These are phyloP conservation scores for Chrysoporthe cubensis DNA, from an alignment of 2,329 filamentous ascomycete species.

Conservation along the genomic window DNA sequence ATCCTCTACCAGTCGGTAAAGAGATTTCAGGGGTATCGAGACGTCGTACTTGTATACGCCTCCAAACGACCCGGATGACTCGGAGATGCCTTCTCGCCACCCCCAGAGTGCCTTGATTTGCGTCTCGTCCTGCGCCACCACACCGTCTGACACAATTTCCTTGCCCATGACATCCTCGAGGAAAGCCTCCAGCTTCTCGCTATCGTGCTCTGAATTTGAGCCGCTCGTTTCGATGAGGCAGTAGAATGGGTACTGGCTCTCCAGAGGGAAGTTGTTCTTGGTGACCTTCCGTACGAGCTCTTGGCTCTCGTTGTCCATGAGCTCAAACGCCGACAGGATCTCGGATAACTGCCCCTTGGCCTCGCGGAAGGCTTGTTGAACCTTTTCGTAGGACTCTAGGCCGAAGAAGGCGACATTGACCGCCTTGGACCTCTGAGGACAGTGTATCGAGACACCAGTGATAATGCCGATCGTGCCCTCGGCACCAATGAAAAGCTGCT, in stretches of 20 bases:
- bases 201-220: constrained; percentile 91
- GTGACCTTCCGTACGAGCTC: constrained; percentile 75
- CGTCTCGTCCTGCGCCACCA: constrained; percentile 90
- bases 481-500: constrained; percentile 93
- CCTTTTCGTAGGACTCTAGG: constrained; percentile 86
- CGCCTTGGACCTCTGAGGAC: constrained; percentile 83
- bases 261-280: constrained; percentile 77
- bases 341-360: constrained; percentile 90
- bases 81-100: constrained; percentile 92
- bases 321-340: constrained; percentile 95
- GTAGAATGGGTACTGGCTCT: constrained; percentile 88
- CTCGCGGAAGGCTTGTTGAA: constrained; percentile 82
- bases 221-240: constrained; percentile 96
- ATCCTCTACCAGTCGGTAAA: constrained; percentile 90
- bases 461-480: constrained; percentile 96
- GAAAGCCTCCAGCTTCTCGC: constrained; percentile 86
- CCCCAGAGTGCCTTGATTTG: constrained; percentile 85
- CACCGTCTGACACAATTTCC: constrained; percentile 85
- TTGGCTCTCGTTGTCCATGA: constrained; percentile 91
- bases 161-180: constrained; percentile 89
- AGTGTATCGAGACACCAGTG: constrained; percentile 86
- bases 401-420: constrained; percentile 96
- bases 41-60: constrained; percentile 99
- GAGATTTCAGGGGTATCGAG: constrained; percentile 84
- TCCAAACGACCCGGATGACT: constrained; percentile 86